Conservation (phyloP, 257 asterid species). For the Gardenia jasminoides region DNA sequence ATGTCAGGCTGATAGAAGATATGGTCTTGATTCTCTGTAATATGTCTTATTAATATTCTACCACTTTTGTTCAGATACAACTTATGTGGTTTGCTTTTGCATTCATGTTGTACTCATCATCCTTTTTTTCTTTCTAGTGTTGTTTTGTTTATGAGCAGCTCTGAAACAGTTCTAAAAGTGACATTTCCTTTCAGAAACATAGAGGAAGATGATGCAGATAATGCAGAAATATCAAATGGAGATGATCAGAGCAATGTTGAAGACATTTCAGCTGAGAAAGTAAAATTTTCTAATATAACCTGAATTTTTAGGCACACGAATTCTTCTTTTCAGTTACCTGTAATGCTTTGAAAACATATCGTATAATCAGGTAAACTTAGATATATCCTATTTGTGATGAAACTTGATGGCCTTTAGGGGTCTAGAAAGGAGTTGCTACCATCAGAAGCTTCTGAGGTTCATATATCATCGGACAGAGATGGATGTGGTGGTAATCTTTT, state of each 20-base stretch:
- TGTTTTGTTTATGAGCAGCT: slow-evolving; percentile 6
- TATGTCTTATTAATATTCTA: background rate
- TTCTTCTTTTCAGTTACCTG: background rate
- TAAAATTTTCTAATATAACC: slow-evolving; percentile 30
- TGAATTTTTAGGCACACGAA: slow-evolving; percentile 10
- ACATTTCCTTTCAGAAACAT: slow-evolving; percentile 58
- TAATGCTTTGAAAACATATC: background rate
- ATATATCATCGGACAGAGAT: slow-evolving; percentile 44
- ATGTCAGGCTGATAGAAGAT: background rate
- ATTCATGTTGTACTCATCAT: background rate
- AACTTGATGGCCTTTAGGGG: slow-evolving; percentile 45
- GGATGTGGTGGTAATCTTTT: slow-evolving; percentile 31
- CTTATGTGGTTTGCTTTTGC: background rate
- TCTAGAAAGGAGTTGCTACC: slow-evolving; percentile 41
- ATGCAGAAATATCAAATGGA: slow-evolving; percentile 42
- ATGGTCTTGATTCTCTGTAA: background rate
- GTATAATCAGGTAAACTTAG: background rate
- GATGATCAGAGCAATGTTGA: slow-evolving; percentile 47
- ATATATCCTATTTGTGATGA: slow-evolving; percentile 20
- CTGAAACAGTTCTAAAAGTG: background rate
- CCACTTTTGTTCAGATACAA: background rate
- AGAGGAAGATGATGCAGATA: slow-evolving; percentile 71
- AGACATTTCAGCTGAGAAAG: slow-evolving; percentile 56
- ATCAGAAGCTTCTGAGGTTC: slow-evolving; percentile 37
- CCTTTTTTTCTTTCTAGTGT: background rate